Evolutionary conservation across 495 filamentous ascomycete genomes (phyloP).

Genomic region (Penicillium atrosanguineum): DNA sequence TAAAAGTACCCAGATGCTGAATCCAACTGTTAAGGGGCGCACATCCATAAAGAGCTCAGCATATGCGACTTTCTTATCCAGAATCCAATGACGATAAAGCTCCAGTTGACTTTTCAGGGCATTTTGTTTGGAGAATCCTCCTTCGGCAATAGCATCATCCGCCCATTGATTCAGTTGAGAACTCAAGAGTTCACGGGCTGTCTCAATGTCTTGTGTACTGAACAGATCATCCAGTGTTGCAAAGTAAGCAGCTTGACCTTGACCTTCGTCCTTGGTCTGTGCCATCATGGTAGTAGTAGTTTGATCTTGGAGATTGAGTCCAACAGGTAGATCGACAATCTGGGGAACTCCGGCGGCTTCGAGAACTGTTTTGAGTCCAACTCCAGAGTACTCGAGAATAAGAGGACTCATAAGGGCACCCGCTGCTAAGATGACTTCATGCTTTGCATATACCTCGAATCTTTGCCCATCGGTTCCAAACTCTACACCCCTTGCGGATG

Average conservation of each 20-base stretch:
- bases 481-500: background rate
- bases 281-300: background rate
- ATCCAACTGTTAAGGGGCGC: background rate
- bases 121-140: slow-evolving; percentile 16
- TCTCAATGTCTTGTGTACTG: background rate
- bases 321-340: background rate
- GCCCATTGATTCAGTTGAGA: background rate
- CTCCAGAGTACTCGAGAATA: background rate
- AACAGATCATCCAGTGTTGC: background rate
- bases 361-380: background rate
- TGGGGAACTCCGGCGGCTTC: background rate
- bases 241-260: background rate
- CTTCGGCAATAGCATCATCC: background rate
- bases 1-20: background rate
- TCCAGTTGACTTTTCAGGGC: slow-evolving; percentile 10
- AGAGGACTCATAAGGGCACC: background rate
- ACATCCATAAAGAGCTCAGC: slow-evolving; percentile 17
- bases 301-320: background rate
- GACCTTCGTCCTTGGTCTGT: background rate
- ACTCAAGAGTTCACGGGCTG: background rate
- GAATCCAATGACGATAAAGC: slow-evolving; percentile 12
- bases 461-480: background rate
- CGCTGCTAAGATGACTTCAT: background rate
- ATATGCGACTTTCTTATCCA: slow-evolving; percentile 12
- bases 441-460: background rate